Conservation (phyloP, 2,329 filamentous ascomycete species). For the Knufia fluminis region DNA sequence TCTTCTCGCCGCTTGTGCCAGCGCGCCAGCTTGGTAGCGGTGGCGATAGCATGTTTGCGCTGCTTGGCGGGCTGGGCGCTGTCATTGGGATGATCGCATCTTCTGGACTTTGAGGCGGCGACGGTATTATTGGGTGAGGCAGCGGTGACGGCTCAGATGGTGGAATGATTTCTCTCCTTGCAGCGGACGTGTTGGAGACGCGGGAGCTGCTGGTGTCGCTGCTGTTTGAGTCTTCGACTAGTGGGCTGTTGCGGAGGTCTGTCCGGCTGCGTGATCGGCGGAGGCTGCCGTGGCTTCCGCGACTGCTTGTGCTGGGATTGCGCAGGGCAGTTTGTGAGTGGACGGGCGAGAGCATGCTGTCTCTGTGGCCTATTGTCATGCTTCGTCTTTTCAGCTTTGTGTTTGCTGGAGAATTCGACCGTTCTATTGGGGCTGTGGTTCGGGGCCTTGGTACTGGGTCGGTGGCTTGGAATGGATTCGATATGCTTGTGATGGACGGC, state of each 20-base stretch:
- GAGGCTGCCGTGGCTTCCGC: not conserved
- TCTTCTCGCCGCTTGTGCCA: no score
- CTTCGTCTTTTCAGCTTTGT: conserved; percentile 7
- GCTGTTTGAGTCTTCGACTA: not conserved
- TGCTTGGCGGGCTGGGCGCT: not conserved
- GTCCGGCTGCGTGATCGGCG: not conserved
- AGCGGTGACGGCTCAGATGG: not conserved
- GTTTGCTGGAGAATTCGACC: not conserved
- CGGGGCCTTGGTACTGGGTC: not conserved
- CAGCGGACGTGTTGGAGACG: not conserved
- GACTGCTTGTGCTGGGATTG: not conserved
- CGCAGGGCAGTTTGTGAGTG: not conserved
- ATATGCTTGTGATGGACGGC: not conserved
- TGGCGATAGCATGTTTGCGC: not conserved
- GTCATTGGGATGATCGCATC: not conserved
- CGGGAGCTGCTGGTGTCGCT: not conserved
- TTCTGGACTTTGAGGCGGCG: not conserved
- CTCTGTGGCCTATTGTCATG: conserved; percentile 4
- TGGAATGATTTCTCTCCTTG: not conserved
- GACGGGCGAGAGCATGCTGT: not conserved
- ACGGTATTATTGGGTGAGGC: not conserved
- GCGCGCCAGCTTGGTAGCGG: not conserved
- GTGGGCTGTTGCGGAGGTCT: not conserved
- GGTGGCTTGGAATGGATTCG: not conserved
- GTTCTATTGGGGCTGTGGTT: conserved; percentile 1